phyloP scores from a whole-genome alignment of 352 stramenopile species.

The Thalassiosira mediterranea region DNA sequence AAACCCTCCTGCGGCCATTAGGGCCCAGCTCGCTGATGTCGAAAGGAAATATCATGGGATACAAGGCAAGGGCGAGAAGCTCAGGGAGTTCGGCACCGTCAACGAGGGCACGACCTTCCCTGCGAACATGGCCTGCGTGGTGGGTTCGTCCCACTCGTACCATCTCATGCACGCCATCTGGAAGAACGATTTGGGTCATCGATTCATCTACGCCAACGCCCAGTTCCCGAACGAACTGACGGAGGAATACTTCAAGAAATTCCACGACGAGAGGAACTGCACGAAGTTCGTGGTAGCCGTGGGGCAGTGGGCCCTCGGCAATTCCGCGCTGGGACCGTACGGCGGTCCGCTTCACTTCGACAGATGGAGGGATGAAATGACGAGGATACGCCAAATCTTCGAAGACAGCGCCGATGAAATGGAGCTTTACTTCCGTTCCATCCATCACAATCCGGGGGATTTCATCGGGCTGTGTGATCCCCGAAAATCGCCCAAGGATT shows the following conservation, averaged over 20 bases:
- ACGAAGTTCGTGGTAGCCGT: neutral
- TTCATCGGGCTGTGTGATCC: neutral
- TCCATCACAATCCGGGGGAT: slow-evolving; percentile 3
- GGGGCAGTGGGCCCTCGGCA: neutral
- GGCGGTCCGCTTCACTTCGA: neutral
- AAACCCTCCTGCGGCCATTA: too few relatives aligned
- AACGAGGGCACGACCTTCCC: too few relatives aligned
- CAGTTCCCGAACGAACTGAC: neutral
- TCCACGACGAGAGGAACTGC: neutral
- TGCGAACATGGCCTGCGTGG: neutral
- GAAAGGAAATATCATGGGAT: too few relatives aligned
- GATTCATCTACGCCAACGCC: neutral
- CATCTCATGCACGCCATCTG: slow-evolving; percentile 1
- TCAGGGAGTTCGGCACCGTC: too few relatives aligned
- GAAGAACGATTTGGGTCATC: neutral
- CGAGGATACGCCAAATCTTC: neutral
- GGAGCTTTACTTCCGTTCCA: neutral
- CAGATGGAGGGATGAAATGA: slow-evolving; percentile 4
- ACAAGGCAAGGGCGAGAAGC: too few relatives aligned
- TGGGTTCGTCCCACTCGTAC: neutral
- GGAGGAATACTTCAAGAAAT: neutral
- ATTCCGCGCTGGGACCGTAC: too few relatives aligned
- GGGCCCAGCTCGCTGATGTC: too few relatives aligned
- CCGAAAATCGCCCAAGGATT: neutral
- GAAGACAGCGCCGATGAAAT: neutral